These are phyloP conservation scores for Ilex asprella DNA, from an alignment of 257 asterid genomes.

Conservation along the genomic window DNA sequence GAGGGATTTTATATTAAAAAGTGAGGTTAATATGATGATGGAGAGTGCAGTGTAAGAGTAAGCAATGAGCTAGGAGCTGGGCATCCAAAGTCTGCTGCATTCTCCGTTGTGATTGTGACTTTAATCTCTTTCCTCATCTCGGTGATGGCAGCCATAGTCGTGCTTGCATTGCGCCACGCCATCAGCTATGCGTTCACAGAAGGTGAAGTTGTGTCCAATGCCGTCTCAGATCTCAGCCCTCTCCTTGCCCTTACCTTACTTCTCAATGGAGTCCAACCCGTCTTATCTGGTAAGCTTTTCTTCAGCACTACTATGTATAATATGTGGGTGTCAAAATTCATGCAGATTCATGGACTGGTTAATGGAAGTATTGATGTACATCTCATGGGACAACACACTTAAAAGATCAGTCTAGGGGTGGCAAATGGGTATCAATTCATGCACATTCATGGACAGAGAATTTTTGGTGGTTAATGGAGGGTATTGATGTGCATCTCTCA, in stretches of 20 bases:
- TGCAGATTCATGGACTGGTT: too few species aligned
- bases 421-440: too few species aligned
- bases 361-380: too few species aligned
- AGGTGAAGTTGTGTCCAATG: slow-evolving; percentile 7
- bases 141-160: not conserved
- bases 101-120: not conserved
- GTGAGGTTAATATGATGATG: not conserved
- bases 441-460: too few species aligned
- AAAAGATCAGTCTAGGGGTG: too few species aligned
- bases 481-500: too few species aligned
- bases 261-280: slow-evolving; percentile 7
- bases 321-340: too few species aligned
- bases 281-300: not conserved
- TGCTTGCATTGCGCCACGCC: slow-evolving; percentile 4
- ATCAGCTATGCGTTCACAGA: slow-evolving; percentile 9
- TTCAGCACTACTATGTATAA: too few species aligned
- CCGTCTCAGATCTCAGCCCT: slow-evolving; percentile 12
- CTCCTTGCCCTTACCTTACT: not conserved
- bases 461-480: too few species aligned
- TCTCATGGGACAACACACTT: too few species aligned
- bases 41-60: not conserved
- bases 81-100: slow-evolving; percentile 9
- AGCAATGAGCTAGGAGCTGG: slow-evolving; percentile 11
- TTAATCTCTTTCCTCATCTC: slow-evolving; percentile 1
- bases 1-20: too few species aligned